Evolutionary conservation across 2,329 filamentous ascomycete species (phyloP).

Genomic region (Magnaporthales sp.): DNA sequence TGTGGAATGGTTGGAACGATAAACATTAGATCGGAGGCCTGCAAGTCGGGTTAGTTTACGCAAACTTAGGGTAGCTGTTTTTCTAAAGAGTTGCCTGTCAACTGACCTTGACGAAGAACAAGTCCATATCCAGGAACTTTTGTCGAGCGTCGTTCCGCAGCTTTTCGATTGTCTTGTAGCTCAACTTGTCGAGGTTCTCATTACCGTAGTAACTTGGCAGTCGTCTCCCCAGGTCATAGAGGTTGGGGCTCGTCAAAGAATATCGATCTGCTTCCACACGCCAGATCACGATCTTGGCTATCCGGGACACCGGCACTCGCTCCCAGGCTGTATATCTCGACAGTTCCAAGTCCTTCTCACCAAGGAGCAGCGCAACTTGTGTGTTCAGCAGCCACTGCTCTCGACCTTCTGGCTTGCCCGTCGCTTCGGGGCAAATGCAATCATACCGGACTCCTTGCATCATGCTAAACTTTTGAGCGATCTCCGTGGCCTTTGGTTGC

Average conservation of each 20-base stretch:
- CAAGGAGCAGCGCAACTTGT: conserved; percentile 53
- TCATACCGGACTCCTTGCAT: conserved; percentile 57
- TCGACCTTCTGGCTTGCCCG: conserved; percentile 45
- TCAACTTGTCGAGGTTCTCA: conserved; percentile 34
- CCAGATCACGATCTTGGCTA: conserved; percentile 54
- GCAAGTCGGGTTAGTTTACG: neutral
- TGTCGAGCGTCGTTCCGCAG: conserved; percentile 42
- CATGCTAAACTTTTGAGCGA: conserved; percentile 45
- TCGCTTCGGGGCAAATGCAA: conserved; percentile 46
- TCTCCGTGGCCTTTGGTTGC: conserved; percentile 39
- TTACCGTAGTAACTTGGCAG: conserved; percentile 42
- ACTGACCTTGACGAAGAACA: conserved; percentile 58
- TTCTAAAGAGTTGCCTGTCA: too few species aligned
- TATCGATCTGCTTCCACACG: conserved; percentile 48
- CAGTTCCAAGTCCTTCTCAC: conserved; percentile 54
- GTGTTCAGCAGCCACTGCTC: conserved; percentile 61
- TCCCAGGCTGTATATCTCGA: conserved; percentile 54
- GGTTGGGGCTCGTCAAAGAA: conserved; percentile 38
- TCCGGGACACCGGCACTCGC: conserved; percentile 38
- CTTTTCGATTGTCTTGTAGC: conserved; percentile 32
- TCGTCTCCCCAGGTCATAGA: conserved; percentile 44
- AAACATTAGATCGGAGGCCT: conserved; percentile 55
- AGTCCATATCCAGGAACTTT: conserved; percentile 46
- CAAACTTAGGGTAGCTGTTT: too few species aligned
- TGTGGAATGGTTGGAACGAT: conserved; percentile 50